phyloP scores from a whole-genome alignment of 2,329 filamentous ascomycete species.

The Onygenales sp. region DNA sequence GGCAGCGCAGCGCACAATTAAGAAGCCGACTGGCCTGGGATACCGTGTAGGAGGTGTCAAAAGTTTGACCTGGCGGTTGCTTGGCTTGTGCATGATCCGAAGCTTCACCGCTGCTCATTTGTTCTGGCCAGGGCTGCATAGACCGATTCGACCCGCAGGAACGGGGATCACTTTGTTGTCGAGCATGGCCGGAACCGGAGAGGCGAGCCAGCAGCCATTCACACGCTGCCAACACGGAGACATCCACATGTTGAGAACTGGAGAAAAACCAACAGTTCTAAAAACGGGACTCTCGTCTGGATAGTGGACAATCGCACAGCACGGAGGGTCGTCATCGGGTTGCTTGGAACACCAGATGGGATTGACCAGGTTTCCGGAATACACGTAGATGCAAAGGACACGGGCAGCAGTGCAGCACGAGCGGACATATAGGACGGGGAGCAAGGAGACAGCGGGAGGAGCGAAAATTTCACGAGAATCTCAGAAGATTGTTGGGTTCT shows the following conservation, averaged over 20 bases:
- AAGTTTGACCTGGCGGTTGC: neutral
- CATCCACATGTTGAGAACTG: too few species aligned
- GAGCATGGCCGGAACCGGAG: too few species aligned
- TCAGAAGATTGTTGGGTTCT: neutral
- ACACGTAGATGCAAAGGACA: neutral
- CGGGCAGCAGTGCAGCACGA: neutral
- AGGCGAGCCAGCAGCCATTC: too few species aligned
- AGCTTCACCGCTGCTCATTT: neutral
- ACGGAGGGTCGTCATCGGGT: too few species aligned
- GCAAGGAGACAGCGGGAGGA: neutral
- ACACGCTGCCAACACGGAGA: too few species aligned
- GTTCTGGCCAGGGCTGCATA: neutral
- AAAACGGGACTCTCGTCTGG: too few species aligned
- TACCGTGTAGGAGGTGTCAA: neutral
- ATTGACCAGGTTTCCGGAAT: too few species aligned
- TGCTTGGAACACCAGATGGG: too few species aligned
- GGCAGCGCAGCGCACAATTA: neutral
- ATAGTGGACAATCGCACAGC: too few species aligned
- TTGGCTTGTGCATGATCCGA: neutral
- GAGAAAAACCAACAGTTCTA: too few species aligned
- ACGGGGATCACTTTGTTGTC: neutral
- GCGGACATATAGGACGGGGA: neutral
- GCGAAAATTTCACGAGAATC: neutral
- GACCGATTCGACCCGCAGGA: neutral
- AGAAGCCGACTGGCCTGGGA: neutral